phyloP scores from a whole-genome alignment of 495 filamentous ascomycete genomes.

The Baudoinia panamericana region DNA sequence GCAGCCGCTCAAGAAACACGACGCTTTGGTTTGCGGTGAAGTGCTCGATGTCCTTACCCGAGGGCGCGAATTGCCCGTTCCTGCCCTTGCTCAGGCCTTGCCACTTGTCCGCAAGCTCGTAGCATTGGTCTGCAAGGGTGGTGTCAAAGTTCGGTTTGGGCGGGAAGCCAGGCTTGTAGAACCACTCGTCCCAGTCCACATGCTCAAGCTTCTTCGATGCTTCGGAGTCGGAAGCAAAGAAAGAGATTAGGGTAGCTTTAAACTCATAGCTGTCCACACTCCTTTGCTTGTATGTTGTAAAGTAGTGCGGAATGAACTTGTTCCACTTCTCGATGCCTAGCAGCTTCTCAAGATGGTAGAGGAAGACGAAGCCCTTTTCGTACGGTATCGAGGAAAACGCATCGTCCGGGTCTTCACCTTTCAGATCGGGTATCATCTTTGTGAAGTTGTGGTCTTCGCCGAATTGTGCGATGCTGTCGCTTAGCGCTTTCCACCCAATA shows the following conservation, averaged over 20 bases:
- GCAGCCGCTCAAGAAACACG: conserved; percentile 71
- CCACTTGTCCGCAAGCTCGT: conserved; percentile 71
- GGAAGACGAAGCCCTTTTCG: conserved; percentile 63
- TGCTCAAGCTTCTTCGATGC: conserved; percentile 51
- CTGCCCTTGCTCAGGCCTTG: conserved; percentile 31
- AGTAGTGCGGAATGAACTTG: conserved; percentile 91
- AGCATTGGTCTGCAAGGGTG: conserved; percentile 73
- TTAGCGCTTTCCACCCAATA: conserved; percentile 56
- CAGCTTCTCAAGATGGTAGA: conserved; percentile 74
- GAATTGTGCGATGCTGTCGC: conserved; percentile 62
- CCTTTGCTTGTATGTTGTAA: conserved; percentile 62
- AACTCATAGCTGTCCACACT: conserved; percentile 90
- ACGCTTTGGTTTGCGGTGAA: conserved; percentile 78
- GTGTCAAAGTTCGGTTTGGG: conserved; percentile 87
- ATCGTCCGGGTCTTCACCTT: conserved; percentile 88
- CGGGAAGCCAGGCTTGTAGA: conserved; percentile 72
- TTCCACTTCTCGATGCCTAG: conserved; percentile 80
- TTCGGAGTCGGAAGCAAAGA: conserved; percentile 58
- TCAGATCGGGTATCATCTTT: conserved; percentile 71
- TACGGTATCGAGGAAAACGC: conserved; percentile 81
- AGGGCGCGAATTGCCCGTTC: conserved; percentile 47
- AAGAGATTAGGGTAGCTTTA: conserved; percentile 69
- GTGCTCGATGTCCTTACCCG: conserved; percentile 48
- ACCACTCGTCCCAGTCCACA: conserved; percentile 80
- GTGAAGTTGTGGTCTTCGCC: conserved; percentile 83